Base-by-base conservation (phyloP, 495 filamentous ascomycete species). In the Elasticomyces elasticus region DNA sequence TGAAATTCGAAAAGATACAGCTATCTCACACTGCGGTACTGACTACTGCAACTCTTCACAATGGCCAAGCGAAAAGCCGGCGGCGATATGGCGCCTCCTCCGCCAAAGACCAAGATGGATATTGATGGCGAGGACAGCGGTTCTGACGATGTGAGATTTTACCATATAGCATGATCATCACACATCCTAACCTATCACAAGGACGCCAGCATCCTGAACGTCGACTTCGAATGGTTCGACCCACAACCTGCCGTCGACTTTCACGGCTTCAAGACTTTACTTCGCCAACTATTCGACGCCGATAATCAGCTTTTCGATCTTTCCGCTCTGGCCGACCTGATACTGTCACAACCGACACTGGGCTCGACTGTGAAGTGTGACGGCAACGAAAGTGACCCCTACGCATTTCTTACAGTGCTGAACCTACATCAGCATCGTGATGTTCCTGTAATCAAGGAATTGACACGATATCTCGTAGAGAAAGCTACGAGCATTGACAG, bases 161-260 rank as follows among this genome's bases (percentile, higher is more conserved):
- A 45, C 19, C 42, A 12, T 22, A 24, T 6, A 23, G 11, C 42
- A 45, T 23, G 6, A 6, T 6, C 10, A 43, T 43, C 30, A 7
- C 15, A 7, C 15, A 24, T 9, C 35, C 41, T 57, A 24, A 57
- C 24, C 27, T 13, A 26, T 33, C 22, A 19, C 37, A 55, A 94
- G 87, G 86, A 94, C 46, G 80, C 85, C 60, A 83, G 94, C 69
- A 85, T 92, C 67, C 80, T 99, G 55, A 86, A 95, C 67, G 89
- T 96, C 23, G 91, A 96, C 44, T 99, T 99, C 68, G 94, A 97
- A 71, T 95, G 86, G 81, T 97, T 97, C 73, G 92, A 96, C 73
- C 91, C 90, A 55, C 85, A 95, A 62, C 75, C 86, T 5, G 77
- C 84, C 17, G 77, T 91, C 62, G 94, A 99, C 66, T 97, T 97